Conservation (phyloP, 495 filamentous ascomycete genomes). For the Lepraria neglecta region DNA sequence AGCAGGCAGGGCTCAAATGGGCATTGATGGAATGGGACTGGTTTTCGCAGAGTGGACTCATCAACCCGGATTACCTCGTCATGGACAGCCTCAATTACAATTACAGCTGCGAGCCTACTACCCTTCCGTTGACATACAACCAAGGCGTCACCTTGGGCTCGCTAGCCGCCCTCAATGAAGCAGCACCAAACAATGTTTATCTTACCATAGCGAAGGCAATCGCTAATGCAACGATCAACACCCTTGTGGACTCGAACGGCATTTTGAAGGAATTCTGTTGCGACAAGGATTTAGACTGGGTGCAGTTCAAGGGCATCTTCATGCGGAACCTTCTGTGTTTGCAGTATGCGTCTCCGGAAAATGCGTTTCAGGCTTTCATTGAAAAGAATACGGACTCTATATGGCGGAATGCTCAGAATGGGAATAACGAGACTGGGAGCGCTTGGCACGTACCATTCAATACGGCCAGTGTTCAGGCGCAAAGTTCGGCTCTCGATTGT, state of each 20-base stretch:
- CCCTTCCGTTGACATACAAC: constrained; percentile 66
- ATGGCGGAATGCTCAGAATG: constrained; percentile 52
- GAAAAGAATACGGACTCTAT: constrained; percentile 57
- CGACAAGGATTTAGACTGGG: constrained; percentile 43
- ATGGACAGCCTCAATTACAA: constrained; percentile 52
- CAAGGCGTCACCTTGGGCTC: constrained; percentile 71
- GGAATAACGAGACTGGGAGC: constrained; percentile 41
- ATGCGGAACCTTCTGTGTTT: constrained; percentile 60
- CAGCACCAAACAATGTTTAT: constrained; percentile 46
- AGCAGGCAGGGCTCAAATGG: constrained; percentile 48
- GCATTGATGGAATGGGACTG: constrained; percentile 58
- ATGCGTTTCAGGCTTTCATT: constrained; percentile 50
- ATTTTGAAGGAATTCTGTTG: constrained; percentile 60
- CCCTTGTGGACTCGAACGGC: constrained; percentile 24
- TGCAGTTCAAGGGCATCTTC: constrained; percentile 76
- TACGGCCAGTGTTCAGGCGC: constrained; percentile 48
- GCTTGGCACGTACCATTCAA: constrained; percentile 49
- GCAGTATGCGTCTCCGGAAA: constrained; percentile 47
- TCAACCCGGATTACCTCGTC: constrained; percentile 37
- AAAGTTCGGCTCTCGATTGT: constrained; percentile 61
- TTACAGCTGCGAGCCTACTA: constrained; percentile 53
- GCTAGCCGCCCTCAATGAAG: constrained; percentile 58
- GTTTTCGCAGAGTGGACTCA: constrained; percentile 59
- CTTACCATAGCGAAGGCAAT: constrained; percentile 54
- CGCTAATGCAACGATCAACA: constrained; percentile 56